These are phyloP conservation scores for Cutaneotrichosporon cutaneum DNA, from an alignment of 1,284 basidiomycete species.

Conservation along the genomic window DNA sequence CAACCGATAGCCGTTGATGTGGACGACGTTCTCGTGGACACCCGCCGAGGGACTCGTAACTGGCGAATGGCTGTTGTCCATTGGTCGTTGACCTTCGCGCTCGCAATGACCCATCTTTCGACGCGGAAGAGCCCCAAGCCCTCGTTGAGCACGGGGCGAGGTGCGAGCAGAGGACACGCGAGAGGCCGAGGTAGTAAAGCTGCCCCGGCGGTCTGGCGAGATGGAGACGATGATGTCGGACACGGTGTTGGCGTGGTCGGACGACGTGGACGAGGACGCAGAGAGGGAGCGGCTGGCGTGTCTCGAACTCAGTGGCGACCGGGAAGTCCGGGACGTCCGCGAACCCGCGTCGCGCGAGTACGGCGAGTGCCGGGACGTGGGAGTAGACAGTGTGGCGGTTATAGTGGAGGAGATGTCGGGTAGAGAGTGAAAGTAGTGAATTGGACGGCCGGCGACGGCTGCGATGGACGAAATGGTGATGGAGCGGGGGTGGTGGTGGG, in stretches of 20 bases:
- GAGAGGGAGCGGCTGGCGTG: background rate
- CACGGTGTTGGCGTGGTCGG: slow-evolving; percentile 10
- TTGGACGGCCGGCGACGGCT: background rate
- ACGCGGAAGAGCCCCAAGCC: background rate
- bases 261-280: background rate
- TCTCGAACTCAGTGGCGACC: background rate
- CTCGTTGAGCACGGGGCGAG: slow-evolving; percentile 5
- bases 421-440: background rate
- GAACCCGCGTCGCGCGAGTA: slow-evolving; percentile 7
- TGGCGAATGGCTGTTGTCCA: slow-evolving; percentile 1
- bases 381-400: slow-evolving; percentile 4
- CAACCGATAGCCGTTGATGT: slow-evolving; percentile 2
- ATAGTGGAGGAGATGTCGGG: background rate
- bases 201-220: slow-evolving; percentile 6
- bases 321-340: background rate
- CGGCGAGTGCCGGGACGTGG: slow-evolving; percentile 5
- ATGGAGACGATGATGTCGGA: slow-evolving; percentile 12
- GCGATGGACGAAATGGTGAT: background rate
- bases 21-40: background rate
- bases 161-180: slow-evolving; percentile 1
- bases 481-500: background rate
- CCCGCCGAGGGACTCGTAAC: background rate
- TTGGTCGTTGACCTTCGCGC: background rate
- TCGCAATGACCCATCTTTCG: slow-evolving; percentile 10
- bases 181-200: background rate